Base-by-base conservation (phyloP, 1,139 yeast species). In the Sugiyamaella sp. region DNA sequence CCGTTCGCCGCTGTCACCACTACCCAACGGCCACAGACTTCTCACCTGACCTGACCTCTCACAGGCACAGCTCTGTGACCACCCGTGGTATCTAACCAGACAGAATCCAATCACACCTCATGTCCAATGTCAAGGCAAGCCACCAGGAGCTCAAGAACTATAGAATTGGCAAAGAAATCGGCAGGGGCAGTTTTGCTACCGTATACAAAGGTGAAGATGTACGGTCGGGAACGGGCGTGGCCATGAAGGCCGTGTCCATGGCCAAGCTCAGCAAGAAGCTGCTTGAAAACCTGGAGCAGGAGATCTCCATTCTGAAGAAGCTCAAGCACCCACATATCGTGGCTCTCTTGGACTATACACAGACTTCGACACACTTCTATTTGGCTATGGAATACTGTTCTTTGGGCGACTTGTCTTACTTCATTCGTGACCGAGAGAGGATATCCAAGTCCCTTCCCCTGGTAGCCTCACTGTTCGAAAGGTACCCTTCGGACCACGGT, bases 321-420 rank as follows among this genome's bases (percentile, higher is more conserved):
- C 79, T 93, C 77, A 84, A 85, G 62, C 97, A 93, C 66, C 96
- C 97, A 2, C 98, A 93, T 69, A 88, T 93, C 51, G 99, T 93
- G 2, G 85, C 86, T 12, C 75, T 93, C 49, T 71, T 88, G 53
- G 98, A 91, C 65, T 89, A 89, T 67, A 83, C 85, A 58, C 86
- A 89, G 65, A 86, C 96, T 0, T 70, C 82, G 9, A 75, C 86
- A 9, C 89, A 91, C 70, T 89, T 90, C 73, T 95, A 89, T 70
- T 75, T 93, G 60, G 83, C 91, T n/a, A 93, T 93, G 98, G 98
- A 93, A 68, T 93, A 89, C 72, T 93, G 99, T 68, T 85, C 97
- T 0, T 76, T 93, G 71, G 99, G 99, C 8, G 99, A 93, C 71
- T 77, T 93, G 57, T 87, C 96, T 0, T 89, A 84, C 66, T 86